phyloP scores from a whole-genome alignment of 768 basidiomycete species.

The Suillus tomentosus region DNA sequence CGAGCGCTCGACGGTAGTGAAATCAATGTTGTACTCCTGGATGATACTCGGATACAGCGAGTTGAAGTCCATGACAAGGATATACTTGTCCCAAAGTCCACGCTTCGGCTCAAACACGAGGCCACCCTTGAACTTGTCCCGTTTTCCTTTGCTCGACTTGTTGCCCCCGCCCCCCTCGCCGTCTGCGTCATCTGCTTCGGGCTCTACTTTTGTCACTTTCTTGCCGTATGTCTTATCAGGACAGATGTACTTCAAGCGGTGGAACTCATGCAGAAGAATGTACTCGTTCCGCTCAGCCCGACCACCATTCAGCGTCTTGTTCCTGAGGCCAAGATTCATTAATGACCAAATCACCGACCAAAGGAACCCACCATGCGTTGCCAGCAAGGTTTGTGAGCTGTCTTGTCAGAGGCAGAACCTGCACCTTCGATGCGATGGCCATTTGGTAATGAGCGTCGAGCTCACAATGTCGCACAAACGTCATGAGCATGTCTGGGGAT shows the following conservation, averaged over 20 bases:
- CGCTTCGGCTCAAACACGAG: slow-evolving; percentile 96
- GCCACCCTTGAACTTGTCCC: slow-evolving; percentile 98
- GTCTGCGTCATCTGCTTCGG: slow-evolving; percentile 56
- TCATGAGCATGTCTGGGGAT: slow-evolving; percentile 75
- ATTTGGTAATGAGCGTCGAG: slow-evolving; percentile 96
- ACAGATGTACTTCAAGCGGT: slow-evolving; percentile 92
- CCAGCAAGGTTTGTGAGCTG: slow-evolving; percentile 96
- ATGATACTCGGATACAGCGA: slow-evolving; percentile 99
- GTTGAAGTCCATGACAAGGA: slow-evolving; percentile 99
- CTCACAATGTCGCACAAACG: slow-evolving; percentile 92
- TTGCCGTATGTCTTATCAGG: slow-evolving; percentile 93
- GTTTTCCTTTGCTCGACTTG: slow-evolving; percentile 65
- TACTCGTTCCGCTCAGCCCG: slow-evolving; percentile 99
- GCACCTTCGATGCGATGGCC: slow-evolving; percentile 94
- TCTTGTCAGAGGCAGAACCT: slow-evolving; percentile 88
- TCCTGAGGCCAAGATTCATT: slow-evolving; percentile 53
- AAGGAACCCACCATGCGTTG: slow-evolving; percentile 79
- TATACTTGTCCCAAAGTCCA: slow-evolving; percentile 94
- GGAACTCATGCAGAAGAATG: slow-evolving; percentile 97
- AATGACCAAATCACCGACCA: not conserved
- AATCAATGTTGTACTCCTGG: slow-evolving; percentile 99
- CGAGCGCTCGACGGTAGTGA: slow-evolving; percentile 86
- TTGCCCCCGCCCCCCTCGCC: slow-evolving; percentile 43
- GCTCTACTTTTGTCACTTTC: slow-evolving; percentile 55
- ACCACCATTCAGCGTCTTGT: slow-evolving; percentile 94